Evolutionary conservation across 2,329 filamentous ascomycete genomes (phyloP).

Genomic region (Penicillium sp.): DNA sequence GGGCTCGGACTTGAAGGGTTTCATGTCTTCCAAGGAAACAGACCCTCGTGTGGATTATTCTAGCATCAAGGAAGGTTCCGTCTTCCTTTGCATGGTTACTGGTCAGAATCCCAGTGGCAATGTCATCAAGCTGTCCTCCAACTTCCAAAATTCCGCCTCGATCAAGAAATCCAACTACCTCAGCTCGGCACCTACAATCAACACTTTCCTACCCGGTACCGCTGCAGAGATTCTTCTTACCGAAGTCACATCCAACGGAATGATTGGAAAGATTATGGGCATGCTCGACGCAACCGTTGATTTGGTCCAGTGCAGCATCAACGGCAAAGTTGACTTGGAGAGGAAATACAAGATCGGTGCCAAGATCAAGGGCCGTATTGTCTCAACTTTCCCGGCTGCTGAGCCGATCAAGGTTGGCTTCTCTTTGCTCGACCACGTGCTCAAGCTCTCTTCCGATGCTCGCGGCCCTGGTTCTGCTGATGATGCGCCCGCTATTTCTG

Average conservation of each 20-base stretch:
- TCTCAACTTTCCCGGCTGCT: constrained; percentile 78
- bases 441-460: constrained; percentile 53
- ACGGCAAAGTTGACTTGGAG: constrained; percentile 65
- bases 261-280: constrained; percentile 87
- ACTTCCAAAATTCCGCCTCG: constrained; percentile 65
- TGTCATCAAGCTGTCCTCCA: constrained; percentile 78
- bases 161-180: constrained; percentile 63
- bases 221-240: constrained; percentile 79
- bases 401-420: constrained; percentile 81
- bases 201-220: constrained; percentile 87
- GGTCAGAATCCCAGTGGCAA: constrained; percentile 73
- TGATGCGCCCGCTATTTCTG: constrained; percentile 54
- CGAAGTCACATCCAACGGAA: constrained; percentile 68
- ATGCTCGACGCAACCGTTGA: constrained; percentile 88
- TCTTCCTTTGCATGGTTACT: constrained; percentile 77
- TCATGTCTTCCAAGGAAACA: constrained; percentile 80
- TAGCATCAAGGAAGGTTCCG: constrained; percentile 73
- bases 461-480: constrained; percentile 43
- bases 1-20: constrained; percentile 66
- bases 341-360: constrained; percentile 77
- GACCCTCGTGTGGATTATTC: constrained; percentile 62
- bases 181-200: constrained; percentile 76
- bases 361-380: constrained; percentile 79
- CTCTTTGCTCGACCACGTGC: constrained; percentile 80
- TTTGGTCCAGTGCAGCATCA: constrained; percentile 78